Percentiles rank a stretch among this genome's conserved stretches.
Evolutionary conservation across 805 yeast species (phyloP).

Genomic region (Nakazawaea sp.): DNA sequence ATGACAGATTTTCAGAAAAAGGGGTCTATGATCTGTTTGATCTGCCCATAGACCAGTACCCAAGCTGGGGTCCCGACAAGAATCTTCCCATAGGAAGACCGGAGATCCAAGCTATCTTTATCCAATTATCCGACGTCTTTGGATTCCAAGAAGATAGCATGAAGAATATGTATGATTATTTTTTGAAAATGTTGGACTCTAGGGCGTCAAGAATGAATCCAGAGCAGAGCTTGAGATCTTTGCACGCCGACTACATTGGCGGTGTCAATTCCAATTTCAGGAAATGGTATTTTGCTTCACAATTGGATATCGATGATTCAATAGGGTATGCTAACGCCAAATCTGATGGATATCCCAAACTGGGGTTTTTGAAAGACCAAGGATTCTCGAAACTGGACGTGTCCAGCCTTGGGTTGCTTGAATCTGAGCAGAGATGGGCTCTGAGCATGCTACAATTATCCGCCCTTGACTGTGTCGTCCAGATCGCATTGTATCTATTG

Average conservation of each 20-base stretch:
- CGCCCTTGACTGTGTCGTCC: conserved; percentile 50
- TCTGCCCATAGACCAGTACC: conserved; percentile 42
- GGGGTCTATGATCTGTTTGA: conserved; percentile 36
- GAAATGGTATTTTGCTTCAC: conserved; percentile 75
- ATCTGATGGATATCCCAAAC: conserved; percentile 19
- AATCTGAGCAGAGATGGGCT: conserved; percentile 45
- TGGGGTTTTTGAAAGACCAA: conserved; percentile 7
- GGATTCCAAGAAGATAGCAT: conserved; percentile 67
- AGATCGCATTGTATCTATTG: conserved; percentile 60
- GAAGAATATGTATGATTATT: conserved; percentile 59
- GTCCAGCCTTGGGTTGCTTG: conserved; percentile 27
- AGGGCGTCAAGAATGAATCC: conserved; percentile 63
- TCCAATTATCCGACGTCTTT: conserved; percentile 44
- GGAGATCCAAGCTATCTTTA: conserved; percentile 52
- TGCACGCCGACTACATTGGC: conserved; percentile 73
- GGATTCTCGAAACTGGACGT: conserved; percentile 4
- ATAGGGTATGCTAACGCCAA: conserved; percentile 27
- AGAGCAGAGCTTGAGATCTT: conserved; percentile 42
- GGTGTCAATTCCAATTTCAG: conserved; percentile 62
- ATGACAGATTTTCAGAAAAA: conserved; percentile 31
- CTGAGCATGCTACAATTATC: conserved; percentile 40
- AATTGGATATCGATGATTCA: conserved; percentile 53
- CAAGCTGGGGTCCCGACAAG: conserved; percentile 40
- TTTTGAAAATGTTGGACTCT: conserved; percentile 54
- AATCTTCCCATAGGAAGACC: conserved; percentile 41